Base-by-base conservation (phyloP, 148 eudicot genomes). In the Nepenthes mirabilis region DNA sequence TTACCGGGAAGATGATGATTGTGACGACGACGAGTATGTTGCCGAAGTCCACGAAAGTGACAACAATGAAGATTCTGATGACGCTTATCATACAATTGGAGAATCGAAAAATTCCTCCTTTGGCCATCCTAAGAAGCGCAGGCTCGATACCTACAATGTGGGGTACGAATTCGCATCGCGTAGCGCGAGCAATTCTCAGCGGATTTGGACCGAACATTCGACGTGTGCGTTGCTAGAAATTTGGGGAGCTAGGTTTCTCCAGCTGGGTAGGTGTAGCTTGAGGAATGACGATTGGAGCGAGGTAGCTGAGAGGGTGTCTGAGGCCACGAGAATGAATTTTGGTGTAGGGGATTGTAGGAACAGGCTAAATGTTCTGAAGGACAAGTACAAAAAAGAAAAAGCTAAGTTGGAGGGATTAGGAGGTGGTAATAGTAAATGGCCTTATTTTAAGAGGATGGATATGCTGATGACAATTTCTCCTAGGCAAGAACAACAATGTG, bases 211-310 rank as follows among this genome's bases (percentile, higher is more conserved):
- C 8, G 98, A 91, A 23, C 74, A 85, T 43, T 84, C 72, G 33
- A 83, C 80, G 6, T 80, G 71, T 36, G 72, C 73, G 36, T 61
- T 91, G 72, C 64, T 88, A 14, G 90, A 85, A 52, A 67, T 77
- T 2, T 91, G 98, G 98, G 98, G 98, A 0, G 94, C 85, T 33
- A 76, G 88, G 69, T 91, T 78, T 60, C 34, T 83, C 61, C 79
- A 91, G 60, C 49, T 81, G 59, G 98, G 98, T 0, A 74, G 94
- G 80, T 78, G 77, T 66, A 91, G 96, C 35, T 72, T 91, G 59
- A 75, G 96, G 79, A 62, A 71, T 1, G 98, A 91, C 55, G 97
- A 91, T 64, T 91, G 97, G 97, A 65, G 51, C 13, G 97, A 91
- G 8, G 88, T 91, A 6, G 79, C 90, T 0, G 96, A 91, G 66